Base-by-base conservation (phyloP, 345 rosid genomes). In the Aquilaria sinensis region DNA sequence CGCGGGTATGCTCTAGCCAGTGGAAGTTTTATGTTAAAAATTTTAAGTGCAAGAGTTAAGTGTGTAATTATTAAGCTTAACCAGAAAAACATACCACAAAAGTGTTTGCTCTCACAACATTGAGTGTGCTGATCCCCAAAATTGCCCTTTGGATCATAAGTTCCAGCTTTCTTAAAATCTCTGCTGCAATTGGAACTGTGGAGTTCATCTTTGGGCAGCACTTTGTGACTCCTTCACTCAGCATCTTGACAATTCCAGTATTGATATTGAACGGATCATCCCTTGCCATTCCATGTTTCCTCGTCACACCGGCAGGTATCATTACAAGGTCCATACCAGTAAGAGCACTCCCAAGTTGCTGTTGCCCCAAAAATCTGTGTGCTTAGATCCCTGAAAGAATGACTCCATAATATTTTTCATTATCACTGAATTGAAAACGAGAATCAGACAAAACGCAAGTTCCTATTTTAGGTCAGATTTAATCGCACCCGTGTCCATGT, bases 191-290 rank as follows among this genome's bases (percentile, higher is more conserved):
- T n/a, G 96, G 74, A 63, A 91, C 92, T 7, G 96, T 83, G 32
- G 96, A 88, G 67, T 91, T 88, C 60, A 88, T 94, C 6, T 76
- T 75, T 1, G 97, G 96, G 63, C 96, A 86, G 66, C 83, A 66
- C 76, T 77, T 83, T 0, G 90, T 83, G 29, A 88, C 76, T 61
- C 88, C 96, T 74, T 88, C 85, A 53, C 90, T 84, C 41, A 91
- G 85, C 30, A 89, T 84, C 81, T 50, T 83, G 51, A 88, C 96
- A 74, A 91, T 88, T 70, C 97, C 92, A 61, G 97, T 96, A 70
- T 91, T 91, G 64, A 88, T 85, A 56, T 88, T 88, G 74, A 91
- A 90, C 23, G 87, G 87, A 69, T 90, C 97, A 74, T 88, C 97
- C 34, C 96, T 78, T 0, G 89, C 87, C 96, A 88, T 88, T 71